Percentiles rank a stretch among this genome's conserved stretches.
Evolutionary conservation across 495 filamentous ascomycete genomes (phyloP).

Genomic region (Penicillium goetzii): DNA sequence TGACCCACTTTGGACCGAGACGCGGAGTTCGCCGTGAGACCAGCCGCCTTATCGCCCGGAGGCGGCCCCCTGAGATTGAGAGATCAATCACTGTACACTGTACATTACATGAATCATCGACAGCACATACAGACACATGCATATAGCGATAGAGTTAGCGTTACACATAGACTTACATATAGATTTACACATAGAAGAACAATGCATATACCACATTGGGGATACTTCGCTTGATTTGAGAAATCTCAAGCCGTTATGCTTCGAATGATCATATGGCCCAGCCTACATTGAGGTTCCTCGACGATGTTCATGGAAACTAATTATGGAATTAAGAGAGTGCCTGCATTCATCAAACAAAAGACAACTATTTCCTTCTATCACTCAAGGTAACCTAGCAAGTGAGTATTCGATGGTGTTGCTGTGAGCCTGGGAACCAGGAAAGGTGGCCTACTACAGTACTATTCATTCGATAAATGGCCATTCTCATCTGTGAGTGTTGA

Average conservation of each 20-base stretch:
- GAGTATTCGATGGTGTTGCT: no score
- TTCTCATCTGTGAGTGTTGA: no score
- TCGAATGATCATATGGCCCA: no score
- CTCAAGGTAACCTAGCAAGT: no score
- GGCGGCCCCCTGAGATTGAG: constrained; percentile 11
- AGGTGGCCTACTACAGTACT: no score
- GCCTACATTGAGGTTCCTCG: no score
- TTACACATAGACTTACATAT: not conserved
- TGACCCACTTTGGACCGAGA: constrained; percentile 36
- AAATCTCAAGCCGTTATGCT: no score
- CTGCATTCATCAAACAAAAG: no score
- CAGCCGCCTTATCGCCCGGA: not conserved
- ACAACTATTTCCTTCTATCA: no score
- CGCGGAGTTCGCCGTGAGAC: constrained; percentile 25
- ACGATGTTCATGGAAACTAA: not conserved
- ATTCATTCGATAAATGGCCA: no score
- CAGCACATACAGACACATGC: not conserved
- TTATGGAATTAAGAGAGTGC: not conserved
- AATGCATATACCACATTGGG: not conserved
- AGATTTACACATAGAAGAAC: not conserved
- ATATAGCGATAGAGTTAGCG: not conserved
- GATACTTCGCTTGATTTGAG: not conserved
- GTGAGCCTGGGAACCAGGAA: no score
- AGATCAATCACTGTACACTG: not conserved
- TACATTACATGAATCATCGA: constrained; percentile 2